Evolutionary conservation across 2,329 filamentous ascomycete genomes (phyloP), one percentile per base, ranked within the genome.

Genomic region (Cryphonectria radicalis): DNA sequence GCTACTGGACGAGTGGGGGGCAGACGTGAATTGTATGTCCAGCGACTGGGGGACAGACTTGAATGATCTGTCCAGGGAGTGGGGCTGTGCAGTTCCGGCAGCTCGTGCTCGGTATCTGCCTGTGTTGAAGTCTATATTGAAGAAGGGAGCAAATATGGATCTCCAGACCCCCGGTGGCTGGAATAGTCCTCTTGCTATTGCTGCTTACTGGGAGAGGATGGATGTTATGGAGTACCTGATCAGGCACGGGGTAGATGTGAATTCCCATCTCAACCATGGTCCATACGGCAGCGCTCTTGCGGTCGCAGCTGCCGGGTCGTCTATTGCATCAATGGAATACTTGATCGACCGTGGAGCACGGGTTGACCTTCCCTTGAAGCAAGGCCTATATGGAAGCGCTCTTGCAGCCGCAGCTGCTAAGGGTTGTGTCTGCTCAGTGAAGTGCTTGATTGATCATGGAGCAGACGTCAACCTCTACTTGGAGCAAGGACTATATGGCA

Each of bases 321-420:
- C 28, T 7, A 6, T 19, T 13, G 3, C 6, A 40, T 25, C 57
- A 35, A 28, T 35, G 25, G 35, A 25, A 40, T 63, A 14, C 32
- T 32, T 65, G n/a, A 25, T 46, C 43, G 40, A 65, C 14, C 25
- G 32, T 28, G 63, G 63, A n/a, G 63, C 63, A 65, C 42, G 53
- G 3, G 63, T 65, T n/a, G 35, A 65, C 5, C 42, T 66, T 25
- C 63, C 3, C 14, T 8, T 66, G 14, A 6, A n/a, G 17, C 17
- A n/a, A 1, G 63, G 60, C 0, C 3, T 2, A 17, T 28, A 63
- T 28, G 35, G 46, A 32, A 66, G 63, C 22, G 43, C 63, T 10
- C 37, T 66, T 17, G 43, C 43, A 7, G 6, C 7, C 19, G 64
- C 64, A 17, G 19, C 19, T 55, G 28, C 17, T 6, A 5, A 25